Percentiles rank a stretch among this genome's conserved stretches.
Evolutionary conservation across 352 stramenopile genomes (phyloP).

Genomic region (Globisporangium polare): DNA sequence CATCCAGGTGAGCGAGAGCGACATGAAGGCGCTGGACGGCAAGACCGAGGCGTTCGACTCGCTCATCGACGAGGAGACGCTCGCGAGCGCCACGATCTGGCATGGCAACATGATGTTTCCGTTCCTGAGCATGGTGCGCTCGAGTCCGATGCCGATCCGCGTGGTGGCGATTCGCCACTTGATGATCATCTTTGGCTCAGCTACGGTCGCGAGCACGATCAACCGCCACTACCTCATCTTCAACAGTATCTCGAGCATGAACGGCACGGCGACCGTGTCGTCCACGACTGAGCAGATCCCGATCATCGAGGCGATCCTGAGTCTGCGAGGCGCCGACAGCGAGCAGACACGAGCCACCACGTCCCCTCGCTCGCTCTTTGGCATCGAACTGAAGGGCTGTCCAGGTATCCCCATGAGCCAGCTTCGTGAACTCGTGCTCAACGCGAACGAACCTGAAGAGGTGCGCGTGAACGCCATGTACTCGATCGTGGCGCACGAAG

Average conservation of each 20-base stretch:
- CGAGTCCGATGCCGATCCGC: slow-evolving; percentile 53
- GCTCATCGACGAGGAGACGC: slow-evolving; percentile 54
- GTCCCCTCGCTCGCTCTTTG: slow-evolving; percentile 42
- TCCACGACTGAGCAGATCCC: slow-evolving; percentile 72
- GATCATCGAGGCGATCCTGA: slow-evolving; percentile 76
- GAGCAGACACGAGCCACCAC: slow-evolving; percentile 20
- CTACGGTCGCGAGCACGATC: slow-evolving; percentile 57
- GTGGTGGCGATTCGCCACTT: slow-evolving; percentile 60
- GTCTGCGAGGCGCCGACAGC: slow-evolving; percentile 41
- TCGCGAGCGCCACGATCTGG: slow-evolving; percentile 49
- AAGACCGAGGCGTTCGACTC: slow-evolving; percentile 44
- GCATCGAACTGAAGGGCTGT: slow-evolving; percentile 44
- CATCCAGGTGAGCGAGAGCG: slow-evolving; percentile 58
- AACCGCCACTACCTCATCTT: slow-evolving; percentile 80
- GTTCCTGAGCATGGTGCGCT: slow-evolving; percentile 50
- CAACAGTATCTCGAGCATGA: slow-evolving; percentile 69
- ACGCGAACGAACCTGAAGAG: slow-evolving; percentile 48
- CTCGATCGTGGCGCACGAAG: slow-evolving; percentile 59
- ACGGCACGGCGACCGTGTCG: slow-evolving; percentile 60
- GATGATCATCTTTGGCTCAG: slow-evolving; percentile 62
- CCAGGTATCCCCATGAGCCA: slow-evolving; percentile 54
- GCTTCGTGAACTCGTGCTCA: slow-evolving; percentile 64
- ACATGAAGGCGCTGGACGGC: slow-evolving; percentile 44
- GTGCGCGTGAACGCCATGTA: slow-evolving; percentile 67
- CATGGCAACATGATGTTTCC: slow-evolving; percentile 69